Evolutionary conservation across 2,329 filamentous ascomycete genomes (phyloP).

Genomic region (Pseudogymnoascus verrucosus): DNA sequence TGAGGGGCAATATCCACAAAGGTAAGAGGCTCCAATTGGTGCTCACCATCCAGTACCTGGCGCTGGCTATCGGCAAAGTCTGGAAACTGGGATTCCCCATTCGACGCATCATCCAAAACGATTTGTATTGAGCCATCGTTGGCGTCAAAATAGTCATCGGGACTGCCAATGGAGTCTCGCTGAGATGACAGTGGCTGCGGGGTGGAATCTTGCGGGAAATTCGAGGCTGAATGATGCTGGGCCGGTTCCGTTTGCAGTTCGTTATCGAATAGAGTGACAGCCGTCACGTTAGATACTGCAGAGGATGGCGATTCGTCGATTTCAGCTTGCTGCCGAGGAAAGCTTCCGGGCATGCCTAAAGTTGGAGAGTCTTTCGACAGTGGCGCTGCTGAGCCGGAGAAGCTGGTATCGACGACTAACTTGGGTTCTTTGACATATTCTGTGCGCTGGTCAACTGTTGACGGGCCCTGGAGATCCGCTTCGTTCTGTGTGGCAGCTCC

Average conservation of each 20-base stretch:
- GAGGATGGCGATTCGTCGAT: slow-evolving; percentile 47
- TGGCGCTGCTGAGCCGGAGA: slow-evolving; percentile 12
- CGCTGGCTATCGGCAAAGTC: neutral
- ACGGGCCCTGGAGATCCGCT: neutral
- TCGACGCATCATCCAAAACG: slow-evolving; percentile 21
- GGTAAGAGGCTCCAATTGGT: neutral
- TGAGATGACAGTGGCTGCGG: slow-evolving; percentile 22
- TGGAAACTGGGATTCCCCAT: slow-evolving; percentile 14
- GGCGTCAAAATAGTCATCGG: slow-evolving; percentile 11
- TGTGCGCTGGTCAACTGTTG: neutral
- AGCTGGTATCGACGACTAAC: slow-evolving; percentile 7
- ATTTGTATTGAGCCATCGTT: slow-evolving; percentile 21
- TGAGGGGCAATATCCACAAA: neutral
- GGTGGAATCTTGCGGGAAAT: slow-evolving; percentile 11
- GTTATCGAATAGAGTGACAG: slow-evolving; percentile 63
- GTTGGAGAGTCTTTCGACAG: slow-evolving; percentile 49
- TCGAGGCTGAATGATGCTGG: slow-evolving; percentile 17
- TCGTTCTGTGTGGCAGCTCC: neutral
- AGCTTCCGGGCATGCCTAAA: slow-evolving; percentile 57
- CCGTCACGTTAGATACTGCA: slow-evolving; percentile 51
- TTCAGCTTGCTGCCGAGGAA: slow-evolving; percentile 34
- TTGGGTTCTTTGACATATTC: neutral
- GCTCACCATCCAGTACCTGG: neutral
- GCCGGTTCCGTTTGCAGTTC: slow-evolving; percentile 56
- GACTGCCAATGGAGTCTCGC: slow-evolving; percentile 10